Evolutionary conservation across 139 green algal genomes (phyloP), one percentile per base, ranked within the genome.

Genomic region (Zygnema circumcarinatum): DNA sequence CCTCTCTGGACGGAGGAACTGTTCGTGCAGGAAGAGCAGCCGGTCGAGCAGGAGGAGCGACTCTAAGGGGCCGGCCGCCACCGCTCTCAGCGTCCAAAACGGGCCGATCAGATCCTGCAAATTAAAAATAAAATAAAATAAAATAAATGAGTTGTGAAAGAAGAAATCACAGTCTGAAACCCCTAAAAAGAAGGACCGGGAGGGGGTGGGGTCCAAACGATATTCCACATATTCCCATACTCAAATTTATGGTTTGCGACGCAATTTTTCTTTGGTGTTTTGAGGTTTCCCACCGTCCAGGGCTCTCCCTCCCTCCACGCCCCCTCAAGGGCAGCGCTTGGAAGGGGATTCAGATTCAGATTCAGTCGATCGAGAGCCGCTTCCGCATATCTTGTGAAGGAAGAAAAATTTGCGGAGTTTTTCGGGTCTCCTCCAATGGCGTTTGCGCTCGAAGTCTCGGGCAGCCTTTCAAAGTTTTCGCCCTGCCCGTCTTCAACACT

Each of bases 21-120:
- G n/a, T 85, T 85, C 81, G 11, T 68, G 22, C 68, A 88, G 68
- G 31, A 40, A 88, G 29, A 88, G 36, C 68, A 84, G 72, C n/a
- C 83, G 83, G 33, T 88, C 83, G 2, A 86, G 31, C 1, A 88
- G 74, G 0, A 88, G 33, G 22, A 88, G 83, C 2, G 83, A 84
- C 68, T 88, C 83, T 22, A 88, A 53, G 2, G 69, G 22, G 1
- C 35, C n/a, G 38, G 83, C 67, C 20, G 79, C 41, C 69, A 88
- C 83, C 25, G 83, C 72, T 54, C 83, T 40, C 38, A 88, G 83
- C 20, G 74, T 52, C 83, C 83, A 88, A 52, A 88, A 85, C n/a
- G 16, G 31, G 0, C 73, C 74, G 33, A 88, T 74, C 2, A 84
- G 69, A 22, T 41, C 36, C 69, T 78, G 69, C 69, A 3, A 78